These are phyloP conservation scores for Noccaea bulbosa DNA, from an alignment of 345 rosid genomes.

Conservation along the genomic window DNA sequence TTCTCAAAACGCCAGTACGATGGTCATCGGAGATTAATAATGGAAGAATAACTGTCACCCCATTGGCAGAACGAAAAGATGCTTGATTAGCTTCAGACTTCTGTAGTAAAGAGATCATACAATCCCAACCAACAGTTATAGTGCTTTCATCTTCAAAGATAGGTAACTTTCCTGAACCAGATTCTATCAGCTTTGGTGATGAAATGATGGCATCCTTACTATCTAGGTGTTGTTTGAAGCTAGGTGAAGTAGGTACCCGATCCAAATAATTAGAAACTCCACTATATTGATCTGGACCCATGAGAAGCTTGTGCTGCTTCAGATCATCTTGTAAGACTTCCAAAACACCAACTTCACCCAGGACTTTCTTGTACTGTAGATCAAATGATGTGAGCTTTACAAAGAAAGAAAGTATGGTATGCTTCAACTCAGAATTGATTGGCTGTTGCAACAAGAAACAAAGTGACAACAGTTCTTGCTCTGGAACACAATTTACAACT, in stretches of 20 bases:
- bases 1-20: conserved; percentile 82
- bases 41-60: conserved; percentile 75
- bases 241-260: conserved; percentile 65
- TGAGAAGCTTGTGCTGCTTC: conserved; percentile 84
- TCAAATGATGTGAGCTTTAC: conserved; percentile 93
- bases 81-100: conserved; percentile 83
- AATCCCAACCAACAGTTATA: conserved; percentile 87
- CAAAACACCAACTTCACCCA: conserved; percentile 91
- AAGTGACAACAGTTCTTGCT: conserved; percentile 92
- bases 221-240: conserved; percentile 84
- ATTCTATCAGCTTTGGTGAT: conserved; percentile 82
- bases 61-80: conserved; percentile 82
- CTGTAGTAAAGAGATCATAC: conserved; percentile 83
- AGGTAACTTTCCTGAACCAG: conserved; percentile 68
- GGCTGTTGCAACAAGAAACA: conserved; percentile 96
- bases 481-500: conserved; percentile 94
- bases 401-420: conserved; percentile 84
- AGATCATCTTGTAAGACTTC: conserved; percentile 89
- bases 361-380: conserved; percentile 91
- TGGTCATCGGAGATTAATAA: conserved; percentile 74
- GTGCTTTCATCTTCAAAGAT: conserved; percentile 83
- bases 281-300: conserved; percentile 60
- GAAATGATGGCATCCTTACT: conserved; percentile 76
- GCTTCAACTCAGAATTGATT: conserved; percentile 79
- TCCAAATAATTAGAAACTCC: conserved; percentile 53